A percentile compares a stretch with the other conserved stretches of the same genome.
Conservation (phyloP, 495 filamentous ascomycete genomes). For the Xylaria acuta region DNA sequence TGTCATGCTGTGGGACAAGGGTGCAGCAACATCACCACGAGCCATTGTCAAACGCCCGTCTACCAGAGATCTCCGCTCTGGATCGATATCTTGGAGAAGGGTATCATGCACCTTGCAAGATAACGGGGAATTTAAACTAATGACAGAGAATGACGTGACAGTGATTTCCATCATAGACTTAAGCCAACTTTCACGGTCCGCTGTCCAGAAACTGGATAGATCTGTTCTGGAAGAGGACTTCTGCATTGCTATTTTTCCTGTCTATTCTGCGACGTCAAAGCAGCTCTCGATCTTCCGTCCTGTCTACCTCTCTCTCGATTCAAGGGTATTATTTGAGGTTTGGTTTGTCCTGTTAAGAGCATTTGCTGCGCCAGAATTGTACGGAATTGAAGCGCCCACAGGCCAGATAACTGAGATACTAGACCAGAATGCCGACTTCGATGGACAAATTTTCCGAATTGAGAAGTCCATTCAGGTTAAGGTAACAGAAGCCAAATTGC, state of each 20-base stretch:
- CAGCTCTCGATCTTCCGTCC: conserved; percentile 70
- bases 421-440: conserved; percentile 46
- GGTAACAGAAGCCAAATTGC: conserved; percentile 65
- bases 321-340: conserved; percentile 87
- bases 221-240: conserved; percentile 95
- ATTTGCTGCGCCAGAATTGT: conserved; percentile 93
- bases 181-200: conserved; percentile 85
- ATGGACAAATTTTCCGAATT: conserved; percentile 61
- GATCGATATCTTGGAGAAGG: conserved; percentile 70
- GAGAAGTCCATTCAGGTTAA: conserved; percentile 64
- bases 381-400: conserved; percentile 58
- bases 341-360: conserved; percentile 95
- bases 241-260: conserved; percentile 89
- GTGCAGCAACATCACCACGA: conserved; percentile 58
- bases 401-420: conserved; percentile 49
- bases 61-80: conserved; percentile 50
- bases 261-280: conserved; percentile 71
- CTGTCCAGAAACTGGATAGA: conserved; percentile 85
- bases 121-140: conserved; percentile 92
- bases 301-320: conserved; percentile 86
- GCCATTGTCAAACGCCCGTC: conserved; percentile 58
- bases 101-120: conserved; percentile 95
- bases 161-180: conserved; percentile 84
- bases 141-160: conserved; percentile 79
- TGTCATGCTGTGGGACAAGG: conserved; percentile 87